Evolutionary conservation across 108 stramenopile genomes (phyloP).

Genomic region (Cyclotella baltica): DNA sequence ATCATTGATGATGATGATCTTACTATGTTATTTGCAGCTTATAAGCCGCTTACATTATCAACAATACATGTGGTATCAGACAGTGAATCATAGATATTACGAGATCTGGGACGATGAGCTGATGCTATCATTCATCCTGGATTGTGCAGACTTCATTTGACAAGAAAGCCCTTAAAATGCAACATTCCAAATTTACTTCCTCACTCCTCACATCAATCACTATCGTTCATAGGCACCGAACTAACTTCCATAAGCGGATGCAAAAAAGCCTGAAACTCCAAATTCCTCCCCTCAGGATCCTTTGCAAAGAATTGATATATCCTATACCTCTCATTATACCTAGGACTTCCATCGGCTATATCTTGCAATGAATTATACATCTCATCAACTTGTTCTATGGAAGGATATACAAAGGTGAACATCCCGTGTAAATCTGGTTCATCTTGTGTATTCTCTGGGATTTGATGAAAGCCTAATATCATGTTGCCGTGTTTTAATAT

Average conservation of each 20-base stretch:
- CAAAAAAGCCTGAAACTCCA: constrained; percentile 57
- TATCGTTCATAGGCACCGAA: too few species aligned
- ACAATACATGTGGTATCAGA: too few species aligned
- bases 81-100: too few species aligned
- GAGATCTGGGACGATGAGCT: too few species aligned
- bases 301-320: constrained; percentile 56
- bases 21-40: too few species aligned
- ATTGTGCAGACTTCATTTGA: too few species aligned
- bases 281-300: constrained; percentile 43
- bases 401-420: constrained; percentile 57
- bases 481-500: constrained; percentile 49
- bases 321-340: constrained; percentile 29
- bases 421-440: constrained; percentile 49
- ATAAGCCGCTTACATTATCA: too few species aligned
- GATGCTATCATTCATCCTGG: too few species aligned
- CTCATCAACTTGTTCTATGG: constrained; percentile 42
- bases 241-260: constrained; percentile 35
- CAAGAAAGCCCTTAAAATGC: too few species aligned
- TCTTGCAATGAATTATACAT: constrained; percentile 40
- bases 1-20: too few species aligned
- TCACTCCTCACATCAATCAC: too few species aligned
- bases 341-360: constrained; percentile 43
- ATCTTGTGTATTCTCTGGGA: constrained; percentile 6
- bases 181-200: too few species aligned
- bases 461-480: constrained; percentile 54